A percentile compares a stretch with the other conserved stretches of the same genome.
These are phyloP conservation scores for Tetrapisispora pingtungensis DNA, from an alignment of 805 yeast genomes.

Conservation along the genomic window DNA sequence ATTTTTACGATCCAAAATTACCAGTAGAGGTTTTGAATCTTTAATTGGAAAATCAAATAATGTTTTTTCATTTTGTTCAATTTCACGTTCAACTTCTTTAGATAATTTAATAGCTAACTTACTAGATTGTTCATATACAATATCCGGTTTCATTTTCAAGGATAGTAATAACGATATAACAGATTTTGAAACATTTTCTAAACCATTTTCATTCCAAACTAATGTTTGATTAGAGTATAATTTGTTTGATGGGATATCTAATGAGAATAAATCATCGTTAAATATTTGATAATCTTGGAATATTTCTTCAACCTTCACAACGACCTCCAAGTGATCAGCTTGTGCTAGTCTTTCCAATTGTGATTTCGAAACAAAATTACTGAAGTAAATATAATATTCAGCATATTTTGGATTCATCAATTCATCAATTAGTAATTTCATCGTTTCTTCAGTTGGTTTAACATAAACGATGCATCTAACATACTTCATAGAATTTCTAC, in stretches of 20 bases:
- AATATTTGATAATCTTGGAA: slow-evolving; percentile 76
- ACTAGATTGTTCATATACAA: slow-evolving; percentile 68
- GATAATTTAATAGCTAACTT: slow-evolving; percentile 57
- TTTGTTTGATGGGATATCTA: slow-evolving; percentile 24
- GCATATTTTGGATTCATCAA: slow-evolving; percentile 70
- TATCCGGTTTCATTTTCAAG: slow-evolving; percentile 64
- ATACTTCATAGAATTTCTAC: slow-evolving; percentile 66
- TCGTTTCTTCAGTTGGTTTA: slow-evolving; percentile 58
- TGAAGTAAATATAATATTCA: slow-evolving; percentile 67
- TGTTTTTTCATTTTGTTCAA: slow-evolving; percentile 44
- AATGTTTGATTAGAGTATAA: slow-evolving; percentile 19
- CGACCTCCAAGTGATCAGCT: slow-evolving; percentile 76
- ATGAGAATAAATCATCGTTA: slow-evolving; percentile 55
- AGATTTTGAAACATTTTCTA: slow-evolving; percentile 18
- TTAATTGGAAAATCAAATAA: slow-evolving; percentile 56
- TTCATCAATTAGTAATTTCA: slow-evolving; percentile 54
- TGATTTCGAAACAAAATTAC: slow-evolving; percentile 62
- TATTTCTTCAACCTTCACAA: slow-evolving; percentile 66
- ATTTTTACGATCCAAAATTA: slow-evolving; percentile 71
- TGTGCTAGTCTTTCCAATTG: slow-evolving; percentile 84
- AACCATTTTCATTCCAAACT: slow-evolving; percentile 21
- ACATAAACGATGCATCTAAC: slow-evolving; percentile 72
- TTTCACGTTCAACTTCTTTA: slow-evolving; percentile 48
- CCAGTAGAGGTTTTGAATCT: slow-evolving; percentile 63
- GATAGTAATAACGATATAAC: slow-evolving; percentile 38